These are phyloP conservation scores for Biscogniauxia mediterranea DNA, from an alignment of 2,329 filamentous ascomycete genomes.

Conservation along the genomic window DNA sequence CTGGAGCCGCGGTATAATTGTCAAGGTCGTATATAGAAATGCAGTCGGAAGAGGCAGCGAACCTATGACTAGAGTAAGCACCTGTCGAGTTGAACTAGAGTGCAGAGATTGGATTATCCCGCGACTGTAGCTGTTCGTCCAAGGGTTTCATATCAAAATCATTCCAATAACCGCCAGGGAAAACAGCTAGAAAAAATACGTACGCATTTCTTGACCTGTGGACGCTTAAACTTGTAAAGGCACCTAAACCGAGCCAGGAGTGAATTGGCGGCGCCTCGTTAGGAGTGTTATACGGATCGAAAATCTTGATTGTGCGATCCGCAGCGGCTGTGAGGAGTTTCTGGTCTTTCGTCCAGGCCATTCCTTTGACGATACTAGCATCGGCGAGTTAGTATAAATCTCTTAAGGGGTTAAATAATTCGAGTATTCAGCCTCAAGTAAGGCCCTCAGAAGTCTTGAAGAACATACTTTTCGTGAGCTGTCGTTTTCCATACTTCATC, in stretches of 20 bases:
- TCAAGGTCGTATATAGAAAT: conserved; percentile 90
- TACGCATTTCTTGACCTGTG: conserved; percentile 69
- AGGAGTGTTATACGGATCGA: conserved; percentile 78
- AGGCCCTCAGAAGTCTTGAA: background rate
- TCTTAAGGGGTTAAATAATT: background rate
- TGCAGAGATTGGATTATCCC: background rate
- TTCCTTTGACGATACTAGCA: conserved; percentile 72
- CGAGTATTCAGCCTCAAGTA: too few species aligned
- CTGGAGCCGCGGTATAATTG: conserved; percentile 74
- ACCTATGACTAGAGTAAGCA: conserved; percentile 34
- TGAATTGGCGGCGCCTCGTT: conserved; percentile 69
- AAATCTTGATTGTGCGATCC: conserved; percentile 86
- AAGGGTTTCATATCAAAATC: background rate
- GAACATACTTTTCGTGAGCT: conserved; percentile 71
- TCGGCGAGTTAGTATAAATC: background rate
- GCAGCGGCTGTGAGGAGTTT: conserved; percentile 84
- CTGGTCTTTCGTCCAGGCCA: conserved; percentile 84
- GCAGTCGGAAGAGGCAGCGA: conserved; percentile 70
- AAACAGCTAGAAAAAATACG: background rate
- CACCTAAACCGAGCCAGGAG: conserved; percentile 79
- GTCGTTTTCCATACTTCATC: conserved; percentile 74
- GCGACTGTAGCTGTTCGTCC: too few species aligned
- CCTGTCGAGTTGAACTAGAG: background rate
- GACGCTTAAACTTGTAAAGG: conserved; percentile 81
- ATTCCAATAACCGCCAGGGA: background rate